Base-by-base conservation (phyloP, 1,139 yeast genomes). In the Magnusiomyces suaveolens region DNA sequence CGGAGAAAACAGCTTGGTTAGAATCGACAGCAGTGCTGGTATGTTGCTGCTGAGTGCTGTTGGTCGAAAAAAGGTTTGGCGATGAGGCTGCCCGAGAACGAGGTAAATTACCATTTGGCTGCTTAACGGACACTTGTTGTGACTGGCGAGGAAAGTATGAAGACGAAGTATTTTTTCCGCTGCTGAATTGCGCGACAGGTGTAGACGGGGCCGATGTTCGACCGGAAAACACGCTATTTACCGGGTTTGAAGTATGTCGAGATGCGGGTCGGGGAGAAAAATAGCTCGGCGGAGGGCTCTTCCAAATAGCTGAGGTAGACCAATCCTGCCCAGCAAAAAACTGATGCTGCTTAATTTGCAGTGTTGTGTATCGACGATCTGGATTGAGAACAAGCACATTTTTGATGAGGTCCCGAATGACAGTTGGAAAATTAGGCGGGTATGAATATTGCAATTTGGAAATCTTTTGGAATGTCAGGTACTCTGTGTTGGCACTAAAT, bases 401-500 rank as follows among this genome's bases (percentile, higher is more conserved):
- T 65, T 87, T 87, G 38, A 89, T 81, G 52, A 90, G 73, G 61
- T 82, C 87, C 50, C 87, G 74, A 0, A 87, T 80, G 2, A 87
- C 78, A 59, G 81, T 72, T 4, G 96, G 95, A 60, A 82, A 80
- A 1, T 86, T 86, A 0, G 90, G 87, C 21, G 89, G 83, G 64
- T 86, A 89, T 2, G 87, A 79, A 69, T 82, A 94, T 60, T 90
- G 94, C 38, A 84, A 78, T 64, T 83, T 83, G 63, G 88, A 85
- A 62, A 94, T 89, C 66, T 90, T 89, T 66, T 94, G 97, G 69
- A 94, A 94, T 0, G 97, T 92, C 56, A 87, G 75, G 65, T 89
- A 94, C 69, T 94, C 98, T 54, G 95, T 92, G n/a, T 85, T 75
- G 0, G 96, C 98, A 66, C 90, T 92, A 72, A 94, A 94, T 12